Evolutionary conservation across 345 rosid genomes (phyloP).

Genomic region (Populus deltoides): DNA sequence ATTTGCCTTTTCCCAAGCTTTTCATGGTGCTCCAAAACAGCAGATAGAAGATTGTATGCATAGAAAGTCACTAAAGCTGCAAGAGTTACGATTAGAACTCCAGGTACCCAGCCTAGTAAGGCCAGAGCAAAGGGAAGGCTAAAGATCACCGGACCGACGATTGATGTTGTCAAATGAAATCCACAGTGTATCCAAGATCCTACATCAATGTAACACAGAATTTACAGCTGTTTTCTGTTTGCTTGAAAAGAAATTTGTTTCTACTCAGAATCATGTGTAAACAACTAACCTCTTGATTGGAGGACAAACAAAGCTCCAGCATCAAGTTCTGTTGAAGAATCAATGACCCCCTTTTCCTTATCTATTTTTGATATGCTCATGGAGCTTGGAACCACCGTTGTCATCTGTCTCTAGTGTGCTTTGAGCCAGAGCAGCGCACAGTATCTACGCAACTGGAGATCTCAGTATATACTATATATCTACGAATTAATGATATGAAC

Average conservation of each 20-base stretch:
- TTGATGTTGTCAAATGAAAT: slow-evolving; percentile 43
- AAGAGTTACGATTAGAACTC: slow-evolving; percentile 16
- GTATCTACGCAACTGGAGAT: too few species aligned
- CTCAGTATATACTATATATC: too few species aligned
- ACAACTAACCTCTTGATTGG: slow-evolving; percentile 5
- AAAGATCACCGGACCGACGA: slow-evolving; percentile 35
- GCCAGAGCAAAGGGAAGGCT: slow-evolving; percentile 38
- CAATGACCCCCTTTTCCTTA: too few species aligned
- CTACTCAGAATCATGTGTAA: too few species aligned
- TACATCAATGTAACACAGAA: background rate
- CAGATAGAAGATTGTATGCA: slow-evolving; percentile 33
- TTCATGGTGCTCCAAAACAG: slow-evolving; percentile 40
- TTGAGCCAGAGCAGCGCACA: too few species aligned
- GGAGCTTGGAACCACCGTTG: too few species aligned
- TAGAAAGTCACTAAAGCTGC: slow-evolving; percentile 42
- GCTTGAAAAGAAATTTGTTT: too few species aligned
- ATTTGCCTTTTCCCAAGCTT: slow-evolving; percentile 34
- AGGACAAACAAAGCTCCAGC: slow-evolving; percentile 21
- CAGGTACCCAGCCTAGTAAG: slow-evolving; percentile 34
- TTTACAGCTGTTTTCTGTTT: too few species aligned
- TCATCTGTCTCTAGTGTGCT: too few species aligned
- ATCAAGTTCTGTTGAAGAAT: slow-evolving; percentile 2
- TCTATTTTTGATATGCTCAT: too few species aligned
- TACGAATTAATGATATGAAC: too few species aligned
- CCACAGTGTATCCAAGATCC: slow-evolving; percentile 47